Percentiles rank a stretch among this genome's conserved stretches.
Conservation (phyloP, 805 yeast species). For the Yarrowia sp. region DNA sequence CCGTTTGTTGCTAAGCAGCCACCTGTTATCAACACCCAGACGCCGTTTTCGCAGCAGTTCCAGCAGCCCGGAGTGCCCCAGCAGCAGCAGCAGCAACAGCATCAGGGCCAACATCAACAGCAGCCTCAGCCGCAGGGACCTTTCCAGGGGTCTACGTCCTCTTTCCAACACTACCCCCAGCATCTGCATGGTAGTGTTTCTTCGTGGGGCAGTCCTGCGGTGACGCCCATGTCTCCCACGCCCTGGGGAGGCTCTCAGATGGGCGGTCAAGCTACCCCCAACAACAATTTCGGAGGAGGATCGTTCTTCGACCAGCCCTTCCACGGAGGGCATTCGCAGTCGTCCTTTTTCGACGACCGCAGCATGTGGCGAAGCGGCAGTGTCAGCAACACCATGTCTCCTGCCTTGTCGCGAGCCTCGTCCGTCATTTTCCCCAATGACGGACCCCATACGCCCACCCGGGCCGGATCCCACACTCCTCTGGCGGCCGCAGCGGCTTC, state of each 20-base stretch:
- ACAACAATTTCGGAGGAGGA: background rate
- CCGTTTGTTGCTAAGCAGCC: slow-evolving; percentile 12
- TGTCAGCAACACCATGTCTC: slow-evolving; percentile 11
- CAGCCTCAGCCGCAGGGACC: background rate
- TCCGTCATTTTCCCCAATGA: slow-evolving; percentile 18
- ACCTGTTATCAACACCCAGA: background rate
- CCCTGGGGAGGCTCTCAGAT: slow-evolving; percentile 22
- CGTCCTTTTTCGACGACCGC: slow-evolving; percentile 19
- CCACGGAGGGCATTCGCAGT: slow-evolving; percentile 14
- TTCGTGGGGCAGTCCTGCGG: slow-evolving; percentile 10
- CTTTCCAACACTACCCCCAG: slow-evolving; percentile 14
- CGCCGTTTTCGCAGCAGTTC: slow-evolving; percentile 9
- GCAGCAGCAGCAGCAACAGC: background rate
- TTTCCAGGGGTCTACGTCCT: background rate
- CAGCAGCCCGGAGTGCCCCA: slow-evolving; percentile 5
- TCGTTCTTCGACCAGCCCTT: slow-evolving; percentile 21
- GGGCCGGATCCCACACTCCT: slow-evolving; percentile 22
- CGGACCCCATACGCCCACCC: slow-evolving; percentile 11
- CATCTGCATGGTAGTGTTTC: slow-evolving; percentile 7
- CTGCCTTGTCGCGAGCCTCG: slow-evolving; percentile 17
- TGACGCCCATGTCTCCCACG: slow-evolving; percentile 19
- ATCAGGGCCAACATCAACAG: background rate
- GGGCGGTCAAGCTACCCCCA: slow-evolving; percentile 18
- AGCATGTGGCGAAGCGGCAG: slow-evolving; percentile 20
- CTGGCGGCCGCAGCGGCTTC: background rate